Percentiles rank a stretch among this genome's conserved stretches.
Evolutionary conservation across 1,139 yeast genomes (phyloP).

Genomic region (Geotrichum candidum): DNA sequence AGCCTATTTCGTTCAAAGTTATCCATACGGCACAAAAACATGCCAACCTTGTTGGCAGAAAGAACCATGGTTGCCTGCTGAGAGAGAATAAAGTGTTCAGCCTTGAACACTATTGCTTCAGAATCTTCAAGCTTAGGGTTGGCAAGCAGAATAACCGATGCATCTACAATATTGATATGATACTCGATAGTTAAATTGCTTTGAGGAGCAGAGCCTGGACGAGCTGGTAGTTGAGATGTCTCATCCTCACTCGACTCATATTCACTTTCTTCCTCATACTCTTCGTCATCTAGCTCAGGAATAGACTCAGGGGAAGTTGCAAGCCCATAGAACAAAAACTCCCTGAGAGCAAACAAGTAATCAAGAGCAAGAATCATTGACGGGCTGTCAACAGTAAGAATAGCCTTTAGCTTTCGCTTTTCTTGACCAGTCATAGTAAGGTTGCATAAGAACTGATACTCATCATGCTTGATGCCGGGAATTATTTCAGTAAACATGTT

Average conservation of each 20-base stretch:
- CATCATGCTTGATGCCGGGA: slow-evolving; percentile 58
- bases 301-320: slow-evolving; percentile 18
- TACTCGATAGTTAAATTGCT: slow-evolving; percentile 37
- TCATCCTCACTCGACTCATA: slow-evolving; percentile 21
- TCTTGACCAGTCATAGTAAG: slow-evolving; percentile 25
- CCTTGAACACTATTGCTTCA: slow-evolving; percentile 85
- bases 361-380: slow-evolving; percentile 77
- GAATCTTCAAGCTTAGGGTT: slow-evolving; percentile 65
- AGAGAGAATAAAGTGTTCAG: slow-evolving; percentile 69
- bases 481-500: slow-evolving; percentile 76
- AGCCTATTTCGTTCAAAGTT: slow-evolving; percentile 52
- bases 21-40: slow-evolving; percentile 78
- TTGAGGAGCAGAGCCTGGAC: neutral
- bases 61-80: slow-evolving; percentile 59
- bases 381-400: slow-evolving; percentile 75
- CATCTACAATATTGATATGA: slow-evolving; percentile 67
- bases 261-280: slow-evolving; percentile 10
- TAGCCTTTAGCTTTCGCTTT: slow-evolving; percentile 37
- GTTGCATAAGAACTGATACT: slow-evolving; percentile 66
- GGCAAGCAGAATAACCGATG: slow-evolving; percentile 74
- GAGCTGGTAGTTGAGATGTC: neutral
- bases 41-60: slow-evolving; percentile 74
- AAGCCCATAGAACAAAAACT: slow-evolving; percentile 49
- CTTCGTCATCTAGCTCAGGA: slow-evolving; percentile 15
- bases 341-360: slow-evolving; percentile 70